A percentile compares a stretch with the other conserved stretches of the same genome.
phyloP scores from a whole-genome alignment of 2,329 filamentous ascomycete species.

The Fusarium burgessii region DNA sequence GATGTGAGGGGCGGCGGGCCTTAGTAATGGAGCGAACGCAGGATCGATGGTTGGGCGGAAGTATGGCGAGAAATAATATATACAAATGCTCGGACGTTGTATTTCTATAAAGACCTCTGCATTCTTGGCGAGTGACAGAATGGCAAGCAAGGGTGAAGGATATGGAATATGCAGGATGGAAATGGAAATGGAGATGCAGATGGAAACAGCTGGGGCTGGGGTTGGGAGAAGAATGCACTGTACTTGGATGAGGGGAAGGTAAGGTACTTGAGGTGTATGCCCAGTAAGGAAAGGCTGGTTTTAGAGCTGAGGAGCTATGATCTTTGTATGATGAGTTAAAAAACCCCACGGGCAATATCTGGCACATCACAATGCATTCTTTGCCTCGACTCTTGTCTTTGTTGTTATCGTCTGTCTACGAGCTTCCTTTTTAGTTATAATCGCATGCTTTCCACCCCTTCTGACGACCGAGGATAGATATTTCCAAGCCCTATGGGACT shows the following conservation, averaged over 20 bases:
- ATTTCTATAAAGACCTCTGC: conserved; percentile 9
- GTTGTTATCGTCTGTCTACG: not conserved
- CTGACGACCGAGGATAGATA: not conserved
- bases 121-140: conserved; percentile 10
- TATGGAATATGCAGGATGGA: conserved; percentile 6
- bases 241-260: conserved; percentile 23
- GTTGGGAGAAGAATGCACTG: conserved; percentile 22
- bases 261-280: conserved; percentile 22
- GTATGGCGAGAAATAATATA: conserved; percentile 8
- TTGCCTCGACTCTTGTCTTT: not conserved
- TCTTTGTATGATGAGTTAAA: conserved; percentile 10
- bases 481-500: not conserved
- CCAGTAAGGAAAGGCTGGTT: conserved; percentile 35
- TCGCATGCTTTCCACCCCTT: not conserved
- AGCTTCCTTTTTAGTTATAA: conserved; percentile 5
- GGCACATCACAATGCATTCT: not conserved
- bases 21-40: conserved; percentile 5
- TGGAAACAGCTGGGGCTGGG: conserved; percentile 39
- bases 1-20: conserved; percentile 32
- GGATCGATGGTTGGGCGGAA: not conserved
- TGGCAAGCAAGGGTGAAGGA: conserved; percentile 3
- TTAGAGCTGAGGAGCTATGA: conserved; percentile 33
- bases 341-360: not conserved
- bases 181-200: conserved; percentile 6
- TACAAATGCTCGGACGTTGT: conserved; percentile 10